These are phyloP conservation scores for Melastoma malabathricum DNA, from an alignment of 345 rosid species.

Conservation along the genomic window DNA sequence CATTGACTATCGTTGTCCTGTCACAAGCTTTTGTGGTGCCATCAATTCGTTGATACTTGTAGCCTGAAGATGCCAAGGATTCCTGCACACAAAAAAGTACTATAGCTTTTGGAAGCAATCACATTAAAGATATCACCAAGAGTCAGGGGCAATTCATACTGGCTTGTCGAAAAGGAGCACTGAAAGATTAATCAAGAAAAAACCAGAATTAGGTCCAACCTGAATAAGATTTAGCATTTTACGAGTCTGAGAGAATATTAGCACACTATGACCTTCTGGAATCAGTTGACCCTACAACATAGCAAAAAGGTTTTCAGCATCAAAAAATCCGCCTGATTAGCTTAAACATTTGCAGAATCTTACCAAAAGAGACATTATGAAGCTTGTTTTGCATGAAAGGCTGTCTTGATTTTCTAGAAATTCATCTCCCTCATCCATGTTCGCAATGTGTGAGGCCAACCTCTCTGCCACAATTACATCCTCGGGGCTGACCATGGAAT, in stretches of 20 bases:
- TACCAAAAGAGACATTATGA: conserved; percentile 70
- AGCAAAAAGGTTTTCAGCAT: neutral
- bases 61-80: conserved; percentile 47
- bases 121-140: too few relatives aligned
- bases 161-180: neutral
- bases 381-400: conserved; percentile 87
- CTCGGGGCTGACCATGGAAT: conserved; percentile 53
- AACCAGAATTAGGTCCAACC: too few relatives aligned
- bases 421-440: conserved; percentile 53
- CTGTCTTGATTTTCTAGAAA: conserved; percentile 68
- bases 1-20: conserved; percentile 73
- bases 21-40: conserved; percentile 85
- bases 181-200: neutral
- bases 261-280: conserved; percentile 87
- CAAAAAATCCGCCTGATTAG: too few relatives aligned
- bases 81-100: conserved; percentile 33
- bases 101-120: too few relatives aligned
- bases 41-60: conserved; percentile 73
- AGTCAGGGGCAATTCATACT: too few relatives aligned
- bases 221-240: conserved; percentile 91
- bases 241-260: conserved; percentile 93
- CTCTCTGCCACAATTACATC: conserved; percentile 77
- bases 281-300: conserved; percentile 50
- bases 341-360: conserved; percentile 7
- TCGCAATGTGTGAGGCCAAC: conserved; percentile 84